These are phyloP conservation scores for Trichoderma sp. DNA, from an alignment of 2,329 filamentous ascomycete genomes.

Conservation along the genomic window DNA sequence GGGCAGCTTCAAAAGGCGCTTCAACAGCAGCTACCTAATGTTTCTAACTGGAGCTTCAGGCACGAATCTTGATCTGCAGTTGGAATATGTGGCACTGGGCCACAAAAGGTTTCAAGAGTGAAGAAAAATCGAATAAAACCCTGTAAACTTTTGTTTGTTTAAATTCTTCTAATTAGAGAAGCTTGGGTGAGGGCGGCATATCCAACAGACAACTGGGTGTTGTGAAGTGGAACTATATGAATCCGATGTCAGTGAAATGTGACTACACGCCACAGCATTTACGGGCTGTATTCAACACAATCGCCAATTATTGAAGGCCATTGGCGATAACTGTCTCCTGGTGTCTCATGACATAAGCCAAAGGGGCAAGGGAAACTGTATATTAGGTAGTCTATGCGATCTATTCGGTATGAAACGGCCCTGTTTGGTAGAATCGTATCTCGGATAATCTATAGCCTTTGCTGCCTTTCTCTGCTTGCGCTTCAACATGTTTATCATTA, in stretches of 20 bases:
- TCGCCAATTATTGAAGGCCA: not conserved
- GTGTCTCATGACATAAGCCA: not conserved
- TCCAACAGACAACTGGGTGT: not conserved
- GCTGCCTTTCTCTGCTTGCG: not conserved
- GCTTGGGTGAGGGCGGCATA: not conserved
- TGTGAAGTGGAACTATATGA: too few species aligned
- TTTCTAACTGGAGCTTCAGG: too few species aligned
- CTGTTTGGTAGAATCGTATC: not conserved
- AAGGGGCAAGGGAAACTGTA: not conserved
- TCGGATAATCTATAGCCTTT: not conserved
- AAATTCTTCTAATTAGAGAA: not conserved
- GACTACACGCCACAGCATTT: too few species aligned
- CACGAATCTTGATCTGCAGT: too few species aligned
- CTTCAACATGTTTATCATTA: not conserved
- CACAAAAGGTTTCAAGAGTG: too few species aligned
- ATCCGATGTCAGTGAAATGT: not conserved
- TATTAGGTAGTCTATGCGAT: not conserved
- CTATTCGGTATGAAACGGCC: not conserved
- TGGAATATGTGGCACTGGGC: too few species aligned
- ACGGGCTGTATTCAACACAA: not conserved
- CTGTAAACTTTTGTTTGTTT: not conserved
- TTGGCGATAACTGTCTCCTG: too few species aligned
- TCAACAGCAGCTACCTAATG: too few species aligned
- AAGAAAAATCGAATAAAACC: not conserved
- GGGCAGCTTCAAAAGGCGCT: slow-evolving; percentile 4